Base-by-base conservation (phyloP, 2,329 filamentous ascomycete genomes). In the Scedosporium minutisporum region DNA sequence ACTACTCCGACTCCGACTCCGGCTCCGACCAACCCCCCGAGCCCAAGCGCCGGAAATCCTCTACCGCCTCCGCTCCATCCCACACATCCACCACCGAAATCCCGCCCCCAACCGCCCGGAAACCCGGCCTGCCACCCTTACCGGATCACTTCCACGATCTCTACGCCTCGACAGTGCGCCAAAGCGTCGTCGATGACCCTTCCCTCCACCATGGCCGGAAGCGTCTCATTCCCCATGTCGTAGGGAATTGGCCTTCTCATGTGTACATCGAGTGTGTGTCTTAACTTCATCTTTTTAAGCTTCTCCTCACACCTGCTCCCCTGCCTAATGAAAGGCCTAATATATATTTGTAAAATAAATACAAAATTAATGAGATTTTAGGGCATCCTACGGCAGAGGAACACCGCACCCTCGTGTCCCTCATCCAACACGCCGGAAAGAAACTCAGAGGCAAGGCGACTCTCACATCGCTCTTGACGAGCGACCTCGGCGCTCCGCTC, bases 171-270 rank as follows among this genome's bases (percentile, higher is more conserved):
- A 90, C 87, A 48, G 87, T 90, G 60, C 86, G 93, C 65, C 80
- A 89, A 65, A 90, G 89, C 74, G 87, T 88, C 48, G 81, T 80
- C 68, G 95, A 97, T 75, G 89, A 96, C 71, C 92, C 93, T 1
- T 80, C 82, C 64, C 79, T 97, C 63, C 95, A 99, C 73, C 89
- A 88, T 38, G 95, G 95, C 62, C 87, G 93, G 57, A 91, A 87
- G 71, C 85, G 95, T 51, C 83, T 88, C 63, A 89, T 86, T 58
- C 93, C 93, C 25, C 95, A 99, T 74, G 80, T 93, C 27, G 84
- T 87, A 64, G 95, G 95, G 64, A 91, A 92, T 73, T 99, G 95
- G 95, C 91, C 93, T 1, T 91, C 87, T 41, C 93, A 97, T 75
- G 72, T 97, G 57, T 97, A 96, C 73, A 80, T 96, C 63, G 93